These are phyloP conservation scores for Ustilago crameri DNA, from an alignment of 1,284 basidiomycete species.

Conservation along the genomic window DNA sequence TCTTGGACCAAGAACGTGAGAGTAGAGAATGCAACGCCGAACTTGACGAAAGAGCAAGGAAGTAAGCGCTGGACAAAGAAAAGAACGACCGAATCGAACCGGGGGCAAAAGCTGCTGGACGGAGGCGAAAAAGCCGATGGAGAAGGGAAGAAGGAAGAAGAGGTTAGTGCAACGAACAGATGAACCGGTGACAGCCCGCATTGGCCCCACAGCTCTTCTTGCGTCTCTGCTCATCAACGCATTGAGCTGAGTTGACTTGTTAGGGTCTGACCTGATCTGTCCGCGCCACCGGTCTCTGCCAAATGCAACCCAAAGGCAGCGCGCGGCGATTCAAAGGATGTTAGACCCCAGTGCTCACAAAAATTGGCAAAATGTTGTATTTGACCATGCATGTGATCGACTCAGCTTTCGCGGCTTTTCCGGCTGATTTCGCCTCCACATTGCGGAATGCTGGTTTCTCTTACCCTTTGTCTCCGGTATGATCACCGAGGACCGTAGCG, in stretches of 20 bases:
- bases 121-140: slow-evolving; percentile 45
- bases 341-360: background rate
- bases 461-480: too few species aligned
- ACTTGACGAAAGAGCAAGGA: slow-evolving; percentile 11
- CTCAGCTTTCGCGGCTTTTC: slow-evolving; percentile 3
- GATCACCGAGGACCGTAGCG: too few species aligned
- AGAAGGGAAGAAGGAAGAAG: slow-evolving; percentile 7
- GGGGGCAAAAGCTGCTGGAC: slow-evolving; percentile 31
- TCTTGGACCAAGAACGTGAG: slow-evolving; percentile 11
- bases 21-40: slow-evolving; percentile 8
- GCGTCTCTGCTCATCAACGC: too few species aligned
- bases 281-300: too few species aligned
- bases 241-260: too few species aligned
- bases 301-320: too few species aligned
- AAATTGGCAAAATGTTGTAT: background rate
- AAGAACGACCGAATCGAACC: slow-evolving; percentile 16
- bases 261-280: too few species aligned
- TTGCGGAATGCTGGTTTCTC: background rate
- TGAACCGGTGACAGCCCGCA: background rate
- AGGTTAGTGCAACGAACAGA: background rate
- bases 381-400: slow-evolving; percentile 1
- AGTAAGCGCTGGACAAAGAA: slow-evolving; percentile 16
- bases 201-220: background rate
- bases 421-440: slow-evolving; percentile 3
- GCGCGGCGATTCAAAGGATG: too few species aligned